Base-by-base conservation (phyloP, 2,329 filamentous ascomycete genomes). In the Claviceps arundinis region DNA sequence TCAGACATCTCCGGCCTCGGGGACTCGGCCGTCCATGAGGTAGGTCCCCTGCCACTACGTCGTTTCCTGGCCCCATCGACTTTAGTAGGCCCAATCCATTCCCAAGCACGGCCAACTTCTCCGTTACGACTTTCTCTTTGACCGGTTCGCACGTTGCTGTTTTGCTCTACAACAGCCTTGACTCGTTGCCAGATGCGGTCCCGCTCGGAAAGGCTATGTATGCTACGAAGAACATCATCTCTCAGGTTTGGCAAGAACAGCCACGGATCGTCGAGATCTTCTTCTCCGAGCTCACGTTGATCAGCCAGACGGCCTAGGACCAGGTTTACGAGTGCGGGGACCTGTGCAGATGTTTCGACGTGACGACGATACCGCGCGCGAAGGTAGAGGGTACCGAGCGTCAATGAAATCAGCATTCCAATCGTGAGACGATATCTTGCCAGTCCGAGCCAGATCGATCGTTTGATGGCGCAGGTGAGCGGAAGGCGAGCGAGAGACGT, bases 401-500 rank as follows among this genome's bases (percentile, higher is more conserved):
- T 52, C 17, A 76, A 58, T 16, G 76, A 55, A 37, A 80, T 70
- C 64, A 86, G 57, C 75, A 79, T 67, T 76, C 81, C 76, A 93
- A 90, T 81, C 74, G 84, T 72, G 82, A 89, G 73, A 84, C 87
- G 78, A 93, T 93, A 78, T 84, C 84, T 78, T 80, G 84, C 87
- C 85, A 93, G 62, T 68, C 85, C 79, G 77, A 84, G 80, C 72
- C 84, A 76, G 80, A 90, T 69, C 70, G 83, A 87, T 74, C 87
- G 78, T 68, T 80, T 80, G 84, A 89, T 62, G 70, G 86, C 80
- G 71, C 88, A 96, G 73, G 73, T 66, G 85, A 96, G 76, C 73
- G 90, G 80, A 85, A 97, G 78, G 70, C 85, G 80, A 78, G 90
- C 86, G 84, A 95, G 86, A 76, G 88, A 94, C 75, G 80, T 85